phyloP scores from a whole-genome alignment of 1,284 basidiomycete genomes.

The Cerrena zonata region DNA sequence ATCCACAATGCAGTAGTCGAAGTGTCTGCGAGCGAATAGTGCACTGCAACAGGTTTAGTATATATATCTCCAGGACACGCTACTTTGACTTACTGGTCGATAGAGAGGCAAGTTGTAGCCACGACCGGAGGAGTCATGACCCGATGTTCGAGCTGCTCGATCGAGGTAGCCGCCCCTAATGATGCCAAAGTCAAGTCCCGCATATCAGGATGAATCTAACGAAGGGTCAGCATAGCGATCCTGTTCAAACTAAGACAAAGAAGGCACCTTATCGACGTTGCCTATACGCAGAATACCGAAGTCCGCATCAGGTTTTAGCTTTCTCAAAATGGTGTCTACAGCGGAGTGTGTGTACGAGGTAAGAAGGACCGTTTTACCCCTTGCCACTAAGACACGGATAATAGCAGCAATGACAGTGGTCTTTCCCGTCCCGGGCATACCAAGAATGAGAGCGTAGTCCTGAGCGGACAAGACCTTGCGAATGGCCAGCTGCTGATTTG shows the following conservation, averaged over 20 bases:
- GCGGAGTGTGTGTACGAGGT: conserved; percentile 96
- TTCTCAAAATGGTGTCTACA: conserved; percentile 89
- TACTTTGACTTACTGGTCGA: conserved; percentile 85
- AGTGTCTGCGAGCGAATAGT: conserved; percentile 76
- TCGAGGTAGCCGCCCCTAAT: conserved; percentile 48
- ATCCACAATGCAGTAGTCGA: conserved; percentile 97
- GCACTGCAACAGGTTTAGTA: conserved; percentile 45
- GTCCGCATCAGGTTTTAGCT: conserved; percentile 58
- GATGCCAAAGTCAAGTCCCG: conserved; percentile 65
- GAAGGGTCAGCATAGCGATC: neutral
- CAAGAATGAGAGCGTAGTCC: conserved; percentile 89
- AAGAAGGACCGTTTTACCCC: conserved; percentile 84
- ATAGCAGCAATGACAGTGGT: conserved; percentile 91
- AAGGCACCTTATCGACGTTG: conserved; percentile 80
- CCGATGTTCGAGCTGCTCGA: conserved; percentile 75
- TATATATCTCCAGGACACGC: neutral
- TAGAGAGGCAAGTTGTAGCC: conserved; percentile 88
- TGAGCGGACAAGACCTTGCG: conserved; percentile 69
- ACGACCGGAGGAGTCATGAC: conserved; percentile 87
- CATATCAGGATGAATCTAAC: conserved; percentile 74
- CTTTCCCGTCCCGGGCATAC: conserved; percentile 99
- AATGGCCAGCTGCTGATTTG: conserved; percentile 72
- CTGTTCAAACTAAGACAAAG: conserved; percentile 1
- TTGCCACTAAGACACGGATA: conserved; percentile 71
- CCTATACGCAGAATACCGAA: conserved; percentile 82